Evolutionary conservation across 805 yeast genomes (phyloP).

Genomic region (Danielia reshetovae): DNA sequence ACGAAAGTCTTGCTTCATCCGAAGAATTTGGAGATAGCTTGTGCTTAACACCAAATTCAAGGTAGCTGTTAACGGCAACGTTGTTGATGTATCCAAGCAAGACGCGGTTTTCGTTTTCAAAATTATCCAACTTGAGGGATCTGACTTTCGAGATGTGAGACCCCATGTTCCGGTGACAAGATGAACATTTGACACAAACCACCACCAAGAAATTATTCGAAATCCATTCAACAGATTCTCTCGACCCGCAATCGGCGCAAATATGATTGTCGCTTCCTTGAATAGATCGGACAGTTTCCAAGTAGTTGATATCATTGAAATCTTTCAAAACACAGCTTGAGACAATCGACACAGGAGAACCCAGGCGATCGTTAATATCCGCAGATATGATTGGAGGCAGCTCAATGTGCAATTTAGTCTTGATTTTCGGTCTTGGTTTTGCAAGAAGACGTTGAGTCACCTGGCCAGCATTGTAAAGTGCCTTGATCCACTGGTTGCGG

Average conservation of each 20-base stretch:
- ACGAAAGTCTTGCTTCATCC: conserved; percentile 50
- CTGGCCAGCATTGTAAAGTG: conserved; percentile 57
- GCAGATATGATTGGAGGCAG: conserved; percentile 1
- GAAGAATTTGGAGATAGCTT: conserved; percentile 30
- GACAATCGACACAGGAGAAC: conserved; percentile 32
- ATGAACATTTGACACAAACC: conserved; percentile 81
- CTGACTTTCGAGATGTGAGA: conserved; percentile 75
- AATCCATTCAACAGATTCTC: conserved; percentile 76
- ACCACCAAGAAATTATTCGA: conserved; percentile 69
- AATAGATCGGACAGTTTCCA: conserved; percentile 35
- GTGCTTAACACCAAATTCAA: conserved; percentile 43
- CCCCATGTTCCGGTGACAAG: conserved; percentile 84
- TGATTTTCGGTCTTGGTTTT: neutral
- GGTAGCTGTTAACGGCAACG: conserved; percentile 49
- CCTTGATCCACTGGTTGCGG: conserved; percentile 62
- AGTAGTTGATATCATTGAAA: conserved; percentile 21
- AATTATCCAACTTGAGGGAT: conserved; percentile 71
- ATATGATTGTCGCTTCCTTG: conserved; percentile 50
- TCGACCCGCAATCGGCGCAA: conserved; percentile 79
- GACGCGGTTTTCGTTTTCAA: conserved; percentile 55
- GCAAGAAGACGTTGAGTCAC: conserved; percentile 21
- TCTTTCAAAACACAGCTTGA: conserved; percentile 18
- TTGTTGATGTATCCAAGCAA: conserved; percentile 55
- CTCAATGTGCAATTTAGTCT: conserved; percentile 3
- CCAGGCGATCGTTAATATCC: conserved; percentile 12